Evolutionary conservation across 1,139 yeast species (phyloP), one percentile per base, ranked within the genome.

Genomic region (Scheffersomyces lignicola): DNA sequence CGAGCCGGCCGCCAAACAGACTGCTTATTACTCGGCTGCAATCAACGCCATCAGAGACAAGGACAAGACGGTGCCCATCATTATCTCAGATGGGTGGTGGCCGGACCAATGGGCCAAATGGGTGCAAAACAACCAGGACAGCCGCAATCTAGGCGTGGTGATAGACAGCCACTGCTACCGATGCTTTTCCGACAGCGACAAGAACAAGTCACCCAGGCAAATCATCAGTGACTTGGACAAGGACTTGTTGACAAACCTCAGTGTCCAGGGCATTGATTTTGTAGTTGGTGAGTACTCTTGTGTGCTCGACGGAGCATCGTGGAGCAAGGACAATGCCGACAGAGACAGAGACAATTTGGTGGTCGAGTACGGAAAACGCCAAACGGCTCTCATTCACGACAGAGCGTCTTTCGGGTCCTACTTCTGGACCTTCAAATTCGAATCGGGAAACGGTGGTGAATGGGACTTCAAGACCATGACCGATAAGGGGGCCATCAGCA

Each of bases 1-100:
- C 32, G 67, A 71, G 31, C 47, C 51, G 8, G 76, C 78, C 1
- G 60, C 62, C 28, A 63, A 61, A 24, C 88, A 83, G 51, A 65
- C 70, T 39, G 52, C 66, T 7, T 92, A 83, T 57, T 90, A 90
- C 53, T 54, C 71, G n/a, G 76, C 76, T 13, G 95, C 95, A 0
- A 62, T 80, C 26, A 66, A 70, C 28, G 72, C 73, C 37, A 80
- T 90, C 31, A 69, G 94, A 28, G 57, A 62, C 17, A 65, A 67
- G 8, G 84, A 87, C 50, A 37, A 55, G 0, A 62, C 62, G 3
- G 59, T 88, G 18, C 96, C 96, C 0, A 67, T 92, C 7, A 64
- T 85, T 12, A 84, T 92, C 33, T 86, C 96, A 2, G 97, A 92
- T 55, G 96, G 96, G 3, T 92, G 97, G 97, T 83, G 89, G 80